A percentile compares a stretch with the other conserved stretches of the same genome.
phyloP scores from a whole-genome alignment of 2,329 filamentous ascomycete genomes.

The Ophiostoma piceae region DNA sequence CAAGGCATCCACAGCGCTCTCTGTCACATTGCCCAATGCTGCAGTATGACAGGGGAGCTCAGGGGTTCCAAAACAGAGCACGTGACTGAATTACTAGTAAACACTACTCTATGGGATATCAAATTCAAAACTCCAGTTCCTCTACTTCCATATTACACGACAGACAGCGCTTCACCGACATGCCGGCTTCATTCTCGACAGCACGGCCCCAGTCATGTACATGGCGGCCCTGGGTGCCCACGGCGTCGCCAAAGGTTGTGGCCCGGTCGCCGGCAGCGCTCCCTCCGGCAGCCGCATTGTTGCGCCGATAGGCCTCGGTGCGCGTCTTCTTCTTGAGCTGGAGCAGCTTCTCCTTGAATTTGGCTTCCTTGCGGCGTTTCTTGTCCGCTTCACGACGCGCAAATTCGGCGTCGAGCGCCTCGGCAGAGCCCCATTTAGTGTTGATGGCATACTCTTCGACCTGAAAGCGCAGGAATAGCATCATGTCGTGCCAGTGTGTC shows the following conservation, averaged over 20 bases:
- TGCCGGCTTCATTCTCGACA: conserved; percentile 64
- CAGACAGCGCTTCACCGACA: conserved; percentile 74
- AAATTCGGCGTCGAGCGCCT: conserved; percentile 84
- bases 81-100: conserved; percentile 17
- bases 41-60: background rate
- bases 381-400: conserved; percentile 71
- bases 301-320: conserved; percentile 80
- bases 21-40: background rate
- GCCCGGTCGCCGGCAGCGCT: conserved; percentile 39
- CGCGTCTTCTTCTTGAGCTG: conserved; percentile 91
- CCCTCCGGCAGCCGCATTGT: conserved; percentile 37
- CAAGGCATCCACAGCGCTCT: conserved; percentile 35
- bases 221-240: conserved; percentile 65
- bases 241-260: conserved; percentile 68
- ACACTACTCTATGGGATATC: background rate
- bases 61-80: conserved; percentile 7
- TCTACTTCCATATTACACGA: conserved; percentile 76
- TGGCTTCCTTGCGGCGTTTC: conserved; percentile 80
- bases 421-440: conserved; percentile 84
- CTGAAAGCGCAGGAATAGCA: conserved; percentile 88
- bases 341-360: conserved; percentile 82
- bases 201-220: conserved; percentile 80
- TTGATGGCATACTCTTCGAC: conserved; percentile 90
- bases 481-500: conserved; percentile 96
- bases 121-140: conserved; percentile 57